A percentile compares a stretch with the other conserved stretches of the same genome.
Conservation (phyloP, 495 filamentous ascomycete genomes). For the Xylaria intraflava region DNA sequence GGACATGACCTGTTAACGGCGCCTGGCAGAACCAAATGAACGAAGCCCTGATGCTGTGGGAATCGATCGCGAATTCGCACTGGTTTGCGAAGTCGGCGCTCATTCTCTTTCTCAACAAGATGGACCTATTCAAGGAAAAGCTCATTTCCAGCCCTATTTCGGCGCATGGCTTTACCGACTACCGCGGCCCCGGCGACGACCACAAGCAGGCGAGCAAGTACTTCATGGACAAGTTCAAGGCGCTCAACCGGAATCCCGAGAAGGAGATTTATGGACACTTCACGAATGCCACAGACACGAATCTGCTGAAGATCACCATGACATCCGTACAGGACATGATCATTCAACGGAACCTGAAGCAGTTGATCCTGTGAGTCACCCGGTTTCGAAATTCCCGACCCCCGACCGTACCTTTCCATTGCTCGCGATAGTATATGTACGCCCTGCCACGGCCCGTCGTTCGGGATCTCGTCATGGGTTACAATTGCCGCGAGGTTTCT, state of each 20-base stretch:
- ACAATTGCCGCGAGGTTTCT: slow-evolving; percentile 9
- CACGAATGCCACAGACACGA: slow-evolving; percentile 93
- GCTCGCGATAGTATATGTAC: background rate
- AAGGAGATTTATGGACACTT: slow-evolving; percentile 92
- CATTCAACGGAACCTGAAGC: slow-evolving; percentile 93
- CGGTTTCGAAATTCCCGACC: slow-evolving; percentile 17
- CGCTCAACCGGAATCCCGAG: slow-evolving; percentile 74
- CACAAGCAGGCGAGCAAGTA: slow-evolving; percentile 34
- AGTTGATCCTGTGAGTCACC: slow-evolving; percentile 75
- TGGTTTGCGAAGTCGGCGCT: slow-evolving; percentile 97
- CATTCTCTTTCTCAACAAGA: slow-evolving; percentile 98
- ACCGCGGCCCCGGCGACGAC: slow-evolving; percentile 48
- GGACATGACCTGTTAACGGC: slow-evolving; percentile 13
- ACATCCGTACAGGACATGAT: slow-evolving; percentile 97
- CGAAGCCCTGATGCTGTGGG: slow-evolving; percentile 95
- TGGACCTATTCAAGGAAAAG: slow-evolving; percentile 94
- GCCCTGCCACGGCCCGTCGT: slow-evolving; percentile 7
- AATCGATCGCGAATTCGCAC: slow-evolving; percentile 92
- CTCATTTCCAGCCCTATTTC: slow-evolving; percentile 72
- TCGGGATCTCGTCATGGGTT: slow-evolving; percentile 6
- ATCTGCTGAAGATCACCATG: slow-evolving; percentile 96
- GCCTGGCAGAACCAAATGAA: slow-evolving; percentile 97
- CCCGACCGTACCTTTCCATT: slow-evolving; percentile 9
- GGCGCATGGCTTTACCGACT: slow-evolving; percentile 87
- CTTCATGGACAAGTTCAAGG: slow-evolving; percentile 84